Evolutionary conservation across 2,329 filamentous ascomycete genomes (phyloP).

Genomic region (Ceratocystis papillata): DNA sequence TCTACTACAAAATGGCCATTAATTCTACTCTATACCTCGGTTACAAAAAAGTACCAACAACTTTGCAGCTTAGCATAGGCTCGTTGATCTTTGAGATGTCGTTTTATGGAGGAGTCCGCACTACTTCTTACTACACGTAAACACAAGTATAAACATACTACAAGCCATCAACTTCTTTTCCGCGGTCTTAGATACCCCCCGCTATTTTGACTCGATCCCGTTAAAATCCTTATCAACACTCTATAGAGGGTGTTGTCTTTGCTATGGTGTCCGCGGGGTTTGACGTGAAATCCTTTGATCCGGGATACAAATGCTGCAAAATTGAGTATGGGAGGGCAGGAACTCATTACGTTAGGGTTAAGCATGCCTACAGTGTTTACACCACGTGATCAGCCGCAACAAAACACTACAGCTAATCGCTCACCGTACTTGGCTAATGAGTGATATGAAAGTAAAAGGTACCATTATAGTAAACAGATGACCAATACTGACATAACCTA

Average conservation of each 20-base stretch:
- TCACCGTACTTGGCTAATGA: no score
- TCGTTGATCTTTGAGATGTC: no score
- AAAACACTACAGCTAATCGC: no score
- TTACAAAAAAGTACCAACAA: no score
- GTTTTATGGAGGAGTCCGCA: no score
- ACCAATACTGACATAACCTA: no score
- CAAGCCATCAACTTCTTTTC: background rate
- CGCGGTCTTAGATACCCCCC: background rate
- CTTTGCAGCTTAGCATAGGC: no score
- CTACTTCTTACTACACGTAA: background rate
- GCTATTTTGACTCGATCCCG: background rate
- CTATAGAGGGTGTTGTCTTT: background rate
- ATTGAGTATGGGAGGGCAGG: background rate
- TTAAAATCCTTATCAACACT: background rate
- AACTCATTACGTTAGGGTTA: background rate
- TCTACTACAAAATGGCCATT: no score
- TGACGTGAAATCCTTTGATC: background rate
- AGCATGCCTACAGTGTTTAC: background rate
- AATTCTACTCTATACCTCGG: no score
- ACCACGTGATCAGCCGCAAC: no score
- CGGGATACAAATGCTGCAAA: background rate
- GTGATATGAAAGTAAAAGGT: no score
- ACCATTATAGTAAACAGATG: no score
- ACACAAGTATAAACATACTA: background rate
- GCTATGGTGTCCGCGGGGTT: background rate